Evolutionary conservation across 805 yeast genomes (phyloP), one percentile per base, ranked within the genome.

Genomic region (Tanozyma kutaoensis): DNA sequence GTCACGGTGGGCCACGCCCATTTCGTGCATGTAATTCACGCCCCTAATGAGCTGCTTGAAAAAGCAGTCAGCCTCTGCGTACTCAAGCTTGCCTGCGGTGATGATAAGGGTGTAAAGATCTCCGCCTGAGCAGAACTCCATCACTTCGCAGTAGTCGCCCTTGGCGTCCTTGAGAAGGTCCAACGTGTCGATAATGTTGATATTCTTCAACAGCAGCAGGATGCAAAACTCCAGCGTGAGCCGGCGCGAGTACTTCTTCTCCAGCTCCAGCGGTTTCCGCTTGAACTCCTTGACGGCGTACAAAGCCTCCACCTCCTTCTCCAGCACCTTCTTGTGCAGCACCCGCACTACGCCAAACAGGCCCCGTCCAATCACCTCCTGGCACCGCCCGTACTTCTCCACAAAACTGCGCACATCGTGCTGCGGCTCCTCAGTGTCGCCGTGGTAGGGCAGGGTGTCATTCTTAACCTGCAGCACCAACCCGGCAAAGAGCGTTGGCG

Each of bases 301-400:
- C 14, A 81, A 48, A 5, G 7, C 17, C 17, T 15, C 17, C 11
- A 53, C 52, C 38, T 69, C 75, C n/a, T 57, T 62, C 15, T 43
- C 44, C 7, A 34, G 28, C 8, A 55, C 37, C 41, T 69, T 72
- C 48, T 77, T 77, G 58, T 86, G 96, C 5, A 93, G 69, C 4
- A 91, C 71, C 34, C 95, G 64, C 13, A 88, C 97, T 24, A 84
- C 82, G 12, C 98, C 98, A 58, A 80, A 88, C 0, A 95, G 75
- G 13, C 97, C 97, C 27, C 80, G 69, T 15, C 98, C 98, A 36
- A 91, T 70, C 25, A 86, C 81, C 48, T 88, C 97, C 52, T 84
- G 95, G 49, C 97, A 88, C 28, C 79, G 68, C 23, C 98, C 98
- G 49, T 88, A 88, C 47, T 86, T 80, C 40, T 85, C 86, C 7